phyloP scores from a whole-genome alignment of 139 green algal genomes.

The Ostreobium quekettii region DNA sequence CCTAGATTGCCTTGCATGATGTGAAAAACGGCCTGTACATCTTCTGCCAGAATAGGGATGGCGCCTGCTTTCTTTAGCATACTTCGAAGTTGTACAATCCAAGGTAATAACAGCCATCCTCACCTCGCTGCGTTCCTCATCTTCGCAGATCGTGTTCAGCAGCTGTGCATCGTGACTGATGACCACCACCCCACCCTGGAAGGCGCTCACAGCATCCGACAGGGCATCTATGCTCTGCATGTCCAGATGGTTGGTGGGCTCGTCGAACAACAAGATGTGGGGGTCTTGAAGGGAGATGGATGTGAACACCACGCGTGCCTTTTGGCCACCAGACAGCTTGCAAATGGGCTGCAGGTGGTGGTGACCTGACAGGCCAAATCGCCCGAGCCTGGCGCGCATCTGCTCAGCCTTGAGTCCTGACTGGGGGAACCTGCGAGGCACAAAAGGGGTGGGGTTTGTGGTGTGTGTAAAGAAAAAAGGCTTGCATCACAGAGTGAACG shows the following conservation, averaged over 20 bases:
- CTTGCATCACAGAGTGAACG: too few relatives aligned
- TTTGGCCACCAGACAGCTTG: constrained; percentile 94
- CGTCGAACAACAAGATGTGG: constrained; percentile 90
- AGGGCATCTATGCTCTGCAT: constrained; percentile 98
- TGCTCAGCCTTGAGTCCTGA: constrained; percentile 72
- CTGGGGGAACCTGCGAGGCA: constrained; percentile 30
- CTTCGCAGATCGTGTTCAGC: constrained; percentile 79
- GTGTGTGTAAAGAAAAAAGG: too few relatives aligned
- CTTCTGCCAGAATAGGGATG: too few relatives aligned
- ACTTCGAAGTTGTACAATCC: too few relatives aligned
- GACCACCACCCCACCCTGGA: constrained; percentile 91
- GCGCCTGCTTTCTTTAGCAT: too few relatives aligned
- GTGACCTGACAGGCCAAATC: constrained; percentile 89
- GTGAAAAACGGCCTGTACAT: too few relatives aligned
- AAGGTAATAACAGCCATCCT: too few relatives aligned
- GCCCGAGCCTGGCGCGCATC: constrained; percentile 85
- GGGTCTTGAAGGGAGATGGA: constrained; percentile 75
- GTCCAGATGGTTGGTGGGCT: constrained; percentile 98
- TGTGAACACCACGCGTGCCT: constrained; percentile 96
- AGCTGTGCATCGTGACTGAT: constrained; percentile 96
- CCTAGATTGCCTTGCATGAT: too few relatives aligned
- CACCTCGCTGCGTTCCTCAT: constrained; percentile 83
- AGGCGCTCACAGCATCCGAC: constrained; percentile 86
- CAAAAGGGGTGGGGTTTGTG: too few relatives aligned
- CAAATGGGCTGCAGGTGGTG: constrained; percentile 93